Percentiles rank a stretch among this genome's conserved stretches.
These are phyloP conservation scores for Eucalyptus cloeziana DNA, from an alignment of 345 rosid genomes.

Conservation along the genomic window DNA sequence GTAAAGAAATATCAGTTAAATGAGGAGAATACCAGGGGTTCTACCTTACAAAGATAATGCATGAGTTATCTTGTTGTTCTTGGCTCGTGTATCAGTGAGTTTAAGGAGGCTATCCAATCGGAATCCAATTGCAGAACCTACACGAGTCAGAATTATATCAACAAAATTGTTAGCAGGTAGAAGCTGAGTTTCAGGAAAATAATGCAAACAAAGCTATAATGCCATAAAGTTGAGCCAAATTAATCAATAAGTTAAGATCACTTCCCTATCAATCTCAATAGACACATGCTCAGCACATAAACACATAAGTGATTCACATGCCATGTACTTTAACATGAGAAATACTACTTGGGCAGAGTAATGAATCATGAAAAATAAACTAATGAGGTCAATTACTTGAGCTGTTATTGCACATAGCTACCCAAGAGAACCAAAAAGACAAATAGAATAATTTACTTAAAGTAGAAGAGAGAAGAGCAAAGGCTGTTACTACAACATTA, in stretches of 20 bases:
- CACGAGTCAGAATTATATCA: background rate
- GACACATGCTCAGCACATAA: background rate
- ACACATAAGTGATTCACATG: background rate
- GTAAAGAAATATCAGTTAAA: background rate
- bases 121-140: constrained; percentile 90
- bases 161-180: background rate
- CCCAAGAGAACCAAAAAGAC: background rate
- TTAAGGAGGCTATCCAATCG: constrained; percentile 90
- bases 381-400: background rate
- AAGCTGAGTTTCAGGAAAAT: background rate
- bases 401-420: background rate
- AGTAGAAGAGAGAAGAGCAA: background rate
- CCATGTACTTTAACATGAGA: background rate
- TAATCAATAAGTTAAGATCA: background rate
- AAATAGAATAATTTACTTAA: background rate
- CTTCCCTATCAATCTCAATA: background rate
- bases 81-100: constrained; percentile 89
- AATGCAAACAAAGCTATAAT: background rate
- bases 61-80: constrained; percentile 90
- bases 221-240: background rate
- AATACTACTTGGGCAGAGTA: background rate
- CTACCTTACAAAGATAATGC: constrained; percentile 98
- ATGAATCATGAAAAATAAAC: background rate
- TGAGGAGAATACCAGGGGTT: background rate
- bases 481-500: background rate